These are phyloP conservation scores for Halophytophthora polymorphica DNA, from an alignment of 352 stramenopile species.

Conservation along the genomic window DNA sequence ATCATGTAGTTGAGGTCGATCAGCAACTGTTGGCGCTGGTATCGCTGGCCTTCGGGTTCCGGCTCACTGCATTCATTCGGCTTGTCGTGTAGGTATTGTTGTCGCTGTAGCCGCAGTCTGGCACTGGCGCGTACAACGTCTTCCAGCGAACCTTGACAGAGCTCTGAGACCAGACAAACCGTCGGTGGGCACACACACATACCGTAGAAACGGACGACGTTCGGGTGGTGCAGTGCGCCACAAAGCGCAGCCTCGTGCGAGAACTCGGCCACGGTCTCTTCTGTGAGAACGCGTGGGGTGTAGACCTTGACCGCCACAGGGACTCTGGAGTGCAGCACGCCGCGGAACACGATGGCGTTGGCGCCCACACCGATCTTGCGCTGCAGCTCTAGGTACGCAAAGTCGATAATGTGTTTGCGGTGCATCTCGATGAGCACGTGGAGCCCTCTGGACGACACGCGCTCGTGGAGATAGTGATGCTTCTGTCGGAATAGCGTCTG, in stretches of 20 bases:
- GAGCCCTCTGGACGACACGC: slow-evolving; percentile 55
- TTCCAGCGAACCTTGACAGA: slow-evolving; percentile 46
- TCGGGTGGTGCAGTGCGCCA: slow-evolving; percentile 65
- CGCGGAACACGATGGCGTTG: slow-evolving; percentile 63
- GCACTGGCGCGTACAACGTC: slow-evolving; percentile 33
- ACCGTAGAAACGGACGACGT: slow-evolving; percentile 82
- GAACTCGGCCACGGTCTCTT: slow-evolving; percentile 74
- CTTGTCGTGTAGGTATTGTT: slow-evolving; percentile 5
- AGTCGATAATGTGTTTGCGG: slow-evolving; percentile 65
- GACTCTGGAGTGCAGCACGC: slow-evolving; percentile 45
- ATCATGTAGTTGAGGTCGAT: slow-evolving; percentile 68
- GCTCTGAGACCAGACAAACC: slow-evolving; percentile 66
- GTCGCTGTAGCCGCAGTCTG: slow-evolving; percentile 13
- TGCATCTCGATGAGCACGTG: slow-evolving; percentile 72
- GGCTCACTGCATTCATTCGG: slow-evolving; percentile 6
- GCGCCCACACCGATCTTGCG: slow-evolving; percentile 47
- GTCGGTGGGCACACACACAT: slow-evolving; percentile 79
- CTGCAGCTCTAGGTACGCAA: slow-evolving; percentile 48
- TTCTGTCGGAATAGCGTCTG: slow-evolving; percentile 54
- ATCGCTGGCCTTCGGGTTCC: slow-evolving; percentile 5
- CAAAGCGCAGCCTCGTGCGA: slow-evolving; percentile 78
- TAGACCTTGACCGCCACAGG: slow-evolving; percentile 81
- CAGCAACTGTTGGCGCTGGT: slow-evolving; percentile 34
- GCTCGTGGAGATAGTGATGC: slow-evolving; percentile 44
- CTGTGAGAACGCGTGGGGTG: slow-evolving; percentile 47